A percentile compares a stretch with the other conserved stretches of the same genome.
phyloP scores from a whole-genome alignment of 352 stramenopile genomes.

The Aphanomyces astaci region DNA sequence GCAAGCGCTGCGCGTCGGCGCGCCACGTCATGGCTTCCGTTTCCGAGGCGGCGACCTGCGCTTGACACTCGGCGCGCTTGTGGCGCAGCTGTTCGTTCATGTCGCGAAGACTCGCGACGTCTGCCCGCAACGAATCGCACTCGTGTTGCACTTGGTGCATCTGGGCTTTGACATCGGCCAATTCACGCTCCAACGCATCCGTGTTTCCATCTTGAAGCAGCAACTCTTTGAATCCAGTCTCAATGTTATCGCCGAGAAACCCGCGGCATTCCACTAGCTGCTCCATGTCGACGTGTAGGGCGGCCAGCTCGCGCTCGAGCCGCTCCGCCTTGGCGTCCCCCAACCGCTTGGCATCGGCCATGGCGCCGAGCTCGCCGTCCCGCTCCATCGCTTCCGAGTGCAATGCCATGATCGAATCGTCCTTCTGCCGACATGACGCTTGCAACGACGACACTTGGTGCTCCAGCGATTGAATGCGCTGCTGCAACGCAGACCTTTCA shows the following conservation, averaged over 20 bases:
- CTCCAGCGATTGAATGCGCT: neutral
- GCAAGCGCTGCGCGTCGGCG: neutral
- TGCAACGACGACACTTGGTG: neutral
- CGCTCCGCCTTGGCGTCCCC: neutral
- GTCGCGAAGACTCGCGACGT: neutral
- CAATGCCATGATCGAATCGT: neutral
- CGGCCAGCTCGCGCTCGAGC: neutral
- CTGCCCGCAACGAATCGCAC: neutral
- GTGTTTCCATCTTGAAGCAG: neutral
- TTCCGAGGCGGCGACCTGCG: neutral
- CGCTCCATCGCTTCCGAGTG: neutral
- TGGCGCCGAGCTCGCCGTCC: neutral
- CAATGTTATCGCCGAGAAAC: constrained; percentile 12
- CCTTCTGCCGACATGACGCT: neutral
- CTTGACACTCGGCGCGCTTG: neutral
- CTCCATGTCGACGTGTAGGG: neutral
- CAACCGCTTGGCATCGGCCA: neutral
- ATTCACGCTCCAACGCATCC: neutral
- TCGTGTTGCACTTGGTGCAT: neutral
- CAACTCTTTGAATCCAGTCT: constrained; percentile 12
- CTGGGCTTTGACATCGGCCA: neutral
- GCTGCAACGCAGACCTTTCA: neutral
- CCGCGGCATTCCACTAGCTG: constrained; percentile 7
- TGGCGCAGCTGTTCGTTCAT: neutral
- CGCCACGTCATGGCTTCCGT: neutral